Evolutionary conservation across 2,329 filamentous ascomycete genomes (phyloP), one percentile per base, ranked within the genome.

Genomic region (Microcyclosporella mali): DNA sequence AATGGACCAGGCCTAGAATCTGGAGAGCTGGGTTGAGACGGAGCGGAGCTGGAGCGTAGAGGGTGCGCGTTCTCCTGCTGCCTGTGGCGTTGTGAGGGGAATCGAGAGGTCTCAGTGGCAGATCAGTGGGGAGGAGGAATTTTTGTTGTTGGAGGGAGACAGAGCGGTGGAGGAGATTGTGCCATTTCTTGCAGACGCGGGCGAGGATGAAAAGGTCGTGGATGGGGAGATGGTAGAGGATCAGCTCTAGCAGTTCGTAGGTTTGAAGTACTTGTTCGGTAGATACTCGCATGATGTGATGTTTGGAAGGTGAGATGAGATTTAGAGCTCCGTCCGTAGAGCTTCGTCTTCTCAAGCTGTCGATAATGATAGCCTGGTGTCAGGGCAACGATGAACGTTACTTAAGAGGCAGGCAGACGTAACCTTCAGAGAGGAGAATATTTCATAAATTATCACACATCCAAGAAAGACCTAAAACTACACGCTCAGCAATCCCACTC

Each of bases 211-310:
- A 47, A 35, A 42, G 40, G 25, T 40, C 36, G 35, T 43, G 35
- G 30, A 47, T 33, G 15, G 40, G 35, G 17, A 43, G 16, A 8
- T 37, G 30, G 21, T 39, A 31, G 25, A 47, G 30, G 36, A 47
- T 40, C 7, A 29, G 7, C 36, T 47, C 44, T 29, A 47, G 44
- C 10, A 47, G 40, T 27, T 47, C 44, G 44, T 47, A 47, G 21
- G 44, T 47, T 18, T 25, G 17, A n/a, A 47, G 34, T 2, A 42
- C 40, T 33, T 18, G 29, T 7, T 15, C 10, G 6, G 32, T 31
- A 7, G 40, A 25, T 28, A 40, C 31, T 6, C 6, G 21, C 33
- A 34, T 34, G 33, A 6, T 18, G 21, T 4, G 9, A 25, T 25
- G 21, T 25, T 25, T 6, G 9, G 21, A 25, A 25, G 21, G 21